These are phyloP conservation scores for Fusarium sp. DNA, from an alignment of 2,329 filamentous ascomycete species.

Conservation along the genomic window DNA sequence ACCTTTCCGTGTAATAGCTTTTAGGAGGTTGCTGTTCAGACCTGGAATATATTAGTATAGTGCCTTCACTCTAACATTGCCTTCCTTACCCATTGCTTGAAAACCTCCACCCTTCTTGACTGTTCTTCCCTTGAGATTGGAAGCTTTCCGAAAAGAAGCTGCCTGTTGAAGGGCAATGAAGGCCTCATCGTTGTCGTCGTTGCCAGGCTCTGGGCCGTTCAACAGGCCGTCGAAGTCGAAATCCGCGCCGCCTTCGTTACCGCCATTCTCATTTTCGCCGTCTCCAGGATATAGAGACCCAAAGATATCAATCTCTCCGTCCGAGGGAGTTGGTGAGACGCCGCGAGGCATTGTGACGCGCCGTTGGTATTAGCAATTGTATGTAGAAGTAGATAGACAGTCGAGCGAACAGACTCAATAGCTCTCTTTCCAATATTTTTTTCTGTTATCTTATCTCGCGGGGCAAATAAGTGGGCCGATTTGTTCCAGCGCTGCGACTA, in stretches of 20 bases:
- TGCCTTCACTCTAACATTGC: neutral
- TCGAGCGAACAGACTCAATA: conserved; percentile 7
- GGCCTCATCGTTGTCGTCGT: conserved; percentile 79
- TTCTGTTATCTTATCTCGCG: conserved; percentile 57
- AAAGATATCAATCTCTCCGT: conserved; percentile 92
- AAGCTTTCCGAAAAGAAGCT: conserved; percentile 86
- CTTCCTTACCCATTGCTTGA: conserved; percentile 82
- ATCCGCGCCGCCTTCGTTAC: conserved; percentile 54
- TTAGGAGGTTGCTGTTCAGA: conserved; percentile 83
- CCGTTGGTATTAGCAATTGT: conserved; percentile 15
- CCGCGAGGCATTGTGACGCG: conserved; percentile 74
- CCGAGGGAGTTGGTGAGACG: conserved; percentile 85
- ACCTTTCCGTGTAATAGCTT: conserved; percentile 92
- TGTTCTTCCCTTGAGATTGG: conserved; percentile 84
- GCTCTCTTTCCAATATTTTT: conserved; percentile 51
- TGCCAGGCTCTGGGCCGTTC: conserved; percentile 59
- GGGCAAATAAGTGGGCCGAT: conserved; percentile 46
- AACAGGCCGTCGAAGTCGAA: conserved; percentile 73
- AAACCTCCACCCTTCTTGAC: conserved; percentile 98
- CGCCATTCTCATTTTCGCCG: conserved; percentile 61
- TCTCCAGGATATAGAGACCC: conserved; percentile 77
- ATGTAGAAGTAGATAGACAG: conserved; percentile 8
- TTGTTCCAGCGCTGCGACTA: conserved; percentile 4
- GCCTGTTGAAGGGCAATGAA: conserved; percentile 93
- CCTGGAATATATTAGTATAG: conserved; percentile 58